Conservation (phyloP, 163 green algal genomes). For the Picocystis sp. region DNA sequence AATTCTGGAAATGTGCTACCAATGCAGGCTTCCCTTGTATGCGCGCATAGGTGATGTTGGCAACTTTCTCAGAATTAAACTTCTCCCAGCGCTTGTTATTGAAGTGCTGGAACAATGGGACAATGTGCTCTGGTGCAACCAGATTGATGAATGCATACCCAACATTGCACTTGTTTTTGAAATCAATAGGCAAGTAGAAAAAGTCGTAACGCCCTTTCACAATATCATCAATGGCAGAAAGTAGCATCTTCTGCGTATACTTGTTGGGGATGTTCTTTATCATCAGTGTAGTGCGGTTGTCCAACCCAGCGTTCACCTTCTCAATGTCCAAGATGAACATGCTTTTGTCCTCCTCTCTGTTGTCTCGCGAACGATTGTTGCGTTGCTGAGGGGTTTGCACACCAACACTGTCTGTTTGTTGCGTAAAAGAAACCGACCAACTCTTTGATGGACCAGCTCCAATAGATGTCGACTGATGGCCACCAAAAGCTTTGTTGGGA, state of each 20-base stretch:
- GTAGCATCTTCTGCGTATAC: constrained; percentile 99
- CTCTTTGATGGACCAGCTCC: too few relatives aligned
- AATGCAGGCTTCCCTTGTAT: constrained; percentile 82
- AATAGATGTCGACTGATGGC: too few relatives aligned
- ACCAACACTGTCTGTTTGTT: too few relatives aligned
- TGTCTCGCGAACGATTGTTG: background rate
- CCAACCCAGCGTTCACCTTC: constrained; percentile 47
- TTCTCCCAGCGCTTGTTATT: constrained; percentile 84
- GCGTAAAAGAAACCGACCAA: too few relatives aligned
- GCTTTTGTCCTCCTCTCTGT: constrained; percentile 2
- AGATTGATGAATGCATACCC: constrained; percentile 99
- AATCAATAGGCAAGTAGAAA: constrained; percentile 99
- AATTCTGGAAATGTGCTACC: constrained; percentile 91
- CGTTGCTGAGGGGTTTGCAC: too few relatives aligned
- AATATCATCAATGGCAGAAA: constrained; percentile 52
- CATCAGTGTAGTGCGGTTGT: constrained; percentile 94
- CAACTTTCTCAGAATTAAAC: constrained; percentile 94
- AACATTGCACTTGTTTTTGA: constrained; percentile 99
- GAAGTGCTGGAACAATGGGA: constrained; percentile 66
- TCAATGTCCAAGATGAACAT: constrained; percentile 61
- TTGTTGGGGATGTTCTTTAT: constrained; percentile 99
- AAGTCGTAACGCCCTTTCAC: constrained; percentile 91
- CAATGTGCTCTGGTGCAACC: constrained; percentile 49
- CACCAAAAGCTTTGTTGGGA: too few relatives aligned
- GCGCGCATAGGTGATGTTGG: constrained; percentile 79